Evolutionary conservation across 2,329 filamentous ascomycete genomes (phyloP), one percentile per base, ranked within the genome.

Genomic region (Cladophialophora exuberans): DNA sequence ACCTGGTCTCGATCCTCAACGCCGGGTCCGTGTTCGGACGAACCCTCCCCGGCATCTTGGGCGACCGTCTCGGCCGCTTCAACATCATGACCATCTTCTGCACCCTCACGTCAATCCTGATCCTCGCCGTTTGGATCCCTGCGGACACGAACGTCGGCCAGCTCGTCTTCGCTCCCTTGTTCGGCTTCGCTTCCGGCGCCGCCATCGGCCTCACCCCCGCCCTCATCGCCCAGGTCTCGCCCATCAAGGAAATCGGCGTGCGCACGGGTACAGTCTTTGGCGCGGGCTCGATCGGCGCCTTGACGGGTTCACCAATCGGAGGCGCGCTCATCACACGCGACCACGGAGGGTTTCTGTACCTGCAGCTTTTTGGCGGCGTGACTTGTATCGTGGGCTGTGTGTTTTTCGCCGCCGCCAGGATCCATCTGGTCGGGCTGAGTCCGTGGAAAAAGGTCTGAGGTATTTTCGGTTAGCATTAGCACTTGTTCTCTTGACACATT

Each of bases 241-340:
- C 88, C 41, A 80, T 89, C 31, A 76, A 82, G 17, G 79, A 89
- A 67, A 85, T 91, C 28, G 89, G 88, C 11, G 80, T 85, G 1
- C 77, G 88, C 4, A 84, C 80, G 2, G 89, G 89, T 0, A 79
- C 81, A 0, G 77, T 83, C 22, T 88, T 87, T 66, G 79, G 82
- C 13, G 68, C 85, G 42, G 76, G 84, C 52, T 79, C 83, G 1
- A 72, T 90, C 26, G 86, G 84, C 3, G 85, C 83, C 1, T 72
- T 92, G 46, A 83, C 83, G 0, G 85, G 86, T 1, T 83, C 79
- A 41, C 87, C 87, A 0, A 86, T 90, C 62, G 86, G 79, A 1
- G 86, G 86, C 5, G 83, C 82, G 6, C 30, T 64, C 25, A 73
- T 87, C 6, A 66, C 67, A 11, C 70, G 71, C 3, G 76, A 81